Conservation (phyloP, 2,329 filamentous ascomycete species). For the Daldinia sp. region DNA sequence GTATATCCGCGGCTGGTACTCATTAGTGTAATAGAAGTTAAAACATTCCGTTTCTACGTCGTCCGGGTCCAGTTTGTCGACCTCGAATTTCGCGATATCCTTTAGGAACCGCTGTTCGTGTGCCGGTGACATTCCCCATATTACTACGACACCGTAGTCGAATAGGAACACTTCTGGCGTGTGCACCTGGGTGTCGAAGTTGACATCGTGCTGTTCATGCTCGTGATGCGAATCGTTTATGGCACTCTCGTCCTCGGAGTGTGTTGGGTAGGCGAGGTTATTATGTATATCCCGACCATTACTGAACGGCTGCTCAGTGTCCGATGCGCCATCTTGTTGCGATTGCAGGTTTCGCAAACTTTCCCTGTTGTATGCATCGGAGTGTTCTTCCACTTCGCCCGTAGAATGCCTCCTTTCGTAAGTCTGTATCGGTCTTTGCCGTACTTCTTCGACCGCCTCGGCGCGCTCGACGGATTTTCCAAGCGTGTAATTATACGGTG, state of each 20-base stretch:
- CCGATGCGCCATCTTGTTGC: conserved; percentile 44
- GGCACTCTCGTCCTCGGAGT: conserved; percentile 49
- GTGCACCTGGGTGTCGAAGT: conserved; percentile 89
- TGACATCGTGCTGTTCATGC: conserved; percentile 61
- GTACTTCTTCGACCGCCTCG: conserved; percentile 54
- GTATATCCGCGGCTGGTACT: conserved; percentile 98
- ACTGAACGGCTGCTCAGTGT: conserved; percentile 47
- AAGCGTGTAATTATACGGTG: conserved; percentile 83
- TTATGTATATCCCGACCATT: conserved; percentile 51
- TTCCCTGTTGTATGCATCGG: conserved; percentile 69
- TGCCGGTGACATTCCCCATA: conserved; percentile 95
- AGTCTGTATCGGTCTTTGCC: conserved; percentile 56
- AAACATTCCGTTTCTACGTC: conserved; percentile 95
- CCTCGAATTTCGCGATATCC: conserved; percentile 93
- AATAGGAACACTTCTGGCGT: conserved; percentile 96
- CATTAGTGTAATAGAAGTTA: conserved; percentile 98
- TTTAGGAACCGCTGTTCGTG: conserved; percentile 93
- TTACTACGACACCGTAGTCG: conserved; percentile 96
- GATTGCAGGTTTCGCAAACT: conserved; percentile 72
- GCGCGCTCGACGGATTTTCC: conserved; percentile 52
- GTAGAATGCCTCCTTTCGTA: conserved; percentile 81
- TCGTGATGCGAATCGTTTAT: conserved; percentile 51
- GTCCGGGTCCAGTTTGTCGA: conserved; percentile 87
- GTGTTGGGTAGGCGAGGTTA: conserved; percentile 52
- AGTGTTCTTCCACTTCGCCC: conserved; percentile 73